These are phyloP conservation scores for Lecanosticta acicola DNA, from an alignment of 2,329 filamentous ascomycete species.

Conservation along the genomic window DNA sequence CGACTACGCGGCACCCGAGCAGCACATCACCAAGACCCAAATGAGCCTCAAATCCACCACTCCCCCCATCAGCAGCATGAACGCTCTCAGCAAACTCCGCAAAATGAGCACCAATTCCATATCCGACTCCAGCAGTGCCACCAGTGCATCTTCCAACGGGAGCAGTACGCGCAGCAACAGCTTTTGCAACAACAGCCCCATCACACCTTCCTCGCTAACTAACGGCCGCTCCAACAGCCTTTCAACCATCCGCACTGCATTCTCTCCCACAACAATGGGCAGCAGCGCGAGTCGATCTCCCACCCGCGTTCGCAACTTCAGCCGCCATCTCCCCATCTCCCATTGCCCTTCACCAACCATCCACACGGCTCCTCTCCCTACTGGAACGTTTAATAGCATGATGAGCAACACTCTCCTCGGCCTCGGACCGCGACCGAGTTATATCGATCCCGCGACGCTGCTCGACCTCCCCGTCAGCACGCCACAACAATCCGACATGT, in stretches of 20 bases:
- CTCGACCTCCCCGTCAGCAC: slow-evolving; percentile 34
- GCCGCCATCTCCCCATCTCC: slow-evolving; percentile 14
- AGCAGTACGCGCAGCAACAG: slow-evolving; percentile 29
- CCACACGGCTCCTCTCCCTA: slow-evolving; percentile 11
- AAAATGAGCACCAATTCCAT: slow-evolving; percentile 27
- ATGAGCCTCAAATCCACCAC: slow-evolving; percentile 30
- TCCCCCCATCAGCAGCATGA: slow-evolving; percentile 26
- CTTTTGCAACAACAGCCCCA: slow-evolving; percentile 21
- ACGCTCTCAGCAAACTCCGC: slow-evolving; percentile 26
- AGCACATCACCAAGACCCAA: slow-evolving; percentile 44
- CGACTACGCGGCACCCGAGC: slow-evolving; percentile 68
- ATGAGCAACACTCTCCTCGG: slow-evolving; percentile 12
- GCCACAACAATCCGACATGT: slow-evolving; percentile 57
- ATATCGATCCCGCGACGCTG: slow-evolving; percentile 40
- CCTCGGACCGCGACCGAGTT: slow-evolving; percentile 25
- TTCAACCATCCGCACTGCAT: slow-evolving; percentile 15
- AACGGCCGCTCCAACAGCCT: slow-evolving; percentile 24
- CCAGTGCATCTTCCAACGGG: slow-evolving; percentile 29
- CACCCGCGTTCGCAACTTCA: slow-evolving; percentile 24
- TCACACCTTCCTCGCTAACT: slow-evolving; percentile 21
- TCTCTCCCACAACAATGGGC: slow-evolving; percentile 13
- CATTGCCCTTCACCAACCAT: slow-evolving; percentile 14
- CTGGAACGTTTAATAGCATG: slow-evolving; percentile 8
- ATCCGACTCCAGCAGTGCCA: slow-evolving; percentile 26
- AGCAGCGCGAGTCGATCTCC: slow-evolving; percentile 11